phyloP scores from a whole-genome alignment of 352 stramenopile species.

The Pythium rishiriense region DNA sequence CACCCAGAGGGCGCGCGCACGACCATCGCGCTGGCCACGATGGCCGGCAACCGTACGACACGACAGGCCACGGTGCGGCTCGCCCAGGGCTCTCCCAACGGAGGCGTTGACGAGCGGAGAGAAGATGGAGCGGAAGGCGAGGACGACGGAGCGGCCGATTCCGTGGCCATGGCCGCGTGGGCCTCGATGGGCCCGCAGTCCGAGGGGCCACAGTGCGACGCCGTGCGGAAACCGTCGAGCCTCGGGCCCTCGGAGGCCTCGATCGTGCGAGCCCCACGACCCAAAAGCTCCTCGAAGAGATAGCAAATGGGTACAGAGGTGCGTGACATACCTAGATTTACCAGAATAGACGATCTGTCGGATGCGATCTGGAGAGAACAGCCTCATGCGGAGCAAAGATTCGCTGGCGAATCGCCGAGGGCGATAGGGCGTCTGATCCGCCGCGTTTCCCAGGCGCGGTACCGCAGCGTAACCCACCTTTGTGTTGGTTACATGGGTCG shows the following conservation, averaged over 20 bases:
- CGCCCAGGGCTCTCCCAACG: background rate
- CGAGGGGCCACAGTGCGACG: background rate
- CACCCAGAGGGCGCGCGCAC: conserved; percentile 16
- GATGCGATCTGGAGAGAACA: no score
- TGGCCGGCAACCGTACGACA: conserved; percentile 3
- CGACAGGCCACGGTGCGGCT: conserved; percentile 3
- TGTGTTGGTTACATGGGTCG: no score
- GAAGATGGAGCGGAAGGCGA: background rate
- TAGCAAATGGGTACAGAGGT: no score
- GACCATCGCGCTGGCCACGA: background rate
- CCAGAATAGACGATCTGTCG: no score
- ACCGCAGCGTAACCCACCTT: background rate
- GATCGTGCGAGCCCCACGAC: background rate
- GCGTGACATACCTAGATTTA: no score
- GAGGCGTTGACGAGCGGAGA: background rate
- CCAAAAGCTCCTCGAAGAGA: no score
- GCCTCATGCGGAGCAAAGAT: no score
- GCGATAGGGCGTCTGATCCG: no score
- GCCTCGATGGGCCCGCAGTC: conserved; percentile 2
- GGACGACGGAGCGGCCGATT: background rate
- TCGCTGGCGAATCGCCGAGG: background rate
- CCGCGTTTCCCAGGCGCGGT: no score
- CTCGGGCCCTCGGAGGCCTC: background rate
- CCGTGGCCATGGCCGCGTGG: background rate
- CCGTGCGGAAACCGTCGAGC: conserved; percentile 7